Evolutionary conservation across 208 protist genomes (phyloP), one percentile per base, ranked within the genome.

Genomic region (Acanthamoeba castellanii): DNA sequence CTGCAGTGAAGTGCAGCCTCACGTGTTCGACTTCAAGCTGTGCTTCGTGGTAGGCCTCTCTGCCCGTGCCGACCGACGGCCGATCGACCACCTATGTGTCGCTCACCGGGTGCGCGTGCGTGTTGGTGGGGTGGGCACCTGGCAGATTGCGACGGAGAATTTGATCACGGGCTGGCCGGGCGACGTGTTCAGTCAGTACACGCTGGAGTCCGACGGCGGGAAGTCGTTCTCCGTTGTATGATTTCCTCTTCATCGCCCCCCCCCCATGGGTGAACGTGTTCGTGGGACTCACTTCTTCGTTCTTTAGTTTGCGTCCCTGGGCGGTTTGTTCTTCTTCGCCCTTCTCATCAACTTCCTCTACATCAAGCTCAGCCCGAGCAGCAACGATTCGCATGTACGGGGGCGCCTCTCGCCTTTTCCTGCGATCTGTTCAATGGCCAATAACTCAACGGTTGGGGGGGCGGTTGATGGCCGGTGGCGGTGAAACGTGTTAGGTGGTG

Each of bases 261-360:
- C 16, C 42, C 27, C 59, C 22, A 57, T 3, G 37, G 37, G 37
- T 37, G 37, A 0, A 37, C 37, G 37, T 3, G 0, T 37, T 37
- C 0, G 37, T 0, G 37, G 37, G 37, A 42, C 70, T 16, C 22
- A 78, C 18, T n/a, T 76, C 7, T 76, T 42, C 68, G 32, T n/a
- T 76, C 5, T 5, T 45, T 5, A 88, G 81, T 88, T 55, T 20
- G 81, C 81, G 0, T 88, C 81, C 8, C 81, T 88, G 30, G 81
- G 81, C 9, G 81, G 81, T 14, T 47, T 88, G n/a, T 88, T 88
- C 81, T 88, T 88, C 50, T 88, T 88, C 50, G 81, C 81, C 14
- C 81, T 88, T 13, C 81, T 88, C 3, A 88, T 88, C 81, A 88
- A 88, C 50, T 88, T 88, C 50, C 81, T 88, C 27, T 88, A 88